Evolutionary conservation across 148 eudicot species (phyloP), one percentile per base, ranked within the genome.

Genomic region (Silene uniflora): DNA sequence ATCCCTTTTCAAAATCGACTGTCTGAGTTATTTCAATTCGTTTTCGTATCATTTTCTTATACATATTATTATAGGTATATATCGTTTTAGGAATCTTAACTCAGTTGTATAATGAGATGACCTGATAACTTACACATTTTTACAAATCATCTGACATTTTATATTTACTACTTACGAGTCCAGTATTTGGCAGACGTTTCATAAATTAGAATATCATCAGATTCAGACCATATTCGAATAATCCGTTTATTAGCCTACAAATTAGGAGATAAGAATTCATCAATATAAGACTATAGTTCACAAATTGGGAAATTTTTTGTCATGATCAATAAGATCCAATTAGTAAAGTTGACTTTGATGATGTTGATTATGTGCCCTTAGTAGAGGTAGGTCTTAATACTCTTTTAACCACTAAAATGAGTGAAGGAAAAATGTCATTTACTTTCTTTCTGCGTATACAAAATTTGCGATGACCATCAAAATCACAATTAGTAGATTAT

Each of bases 301-400:
- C 56, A 52, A 52, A 52, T 9, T 61, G 39, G 65, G 69, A 49
- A 11, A 18, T 17, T 24, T 74, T 74, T 63, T 49, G 60, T 23
- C 1, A 1, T 18, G 69, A 27, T 32, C 21, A 44, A 16, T 47
- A 23, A 75, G 0, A 25, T 64, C 25, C 46, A 75, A 64, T 64
- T 75, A 32, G 62, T n/a, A 5, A 6, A n/a, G 61, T 10, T 64
- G 77, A 75, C 71, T 75, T 75, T 75, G 62, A 75, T 18, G 17
- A 59, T 25, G 27, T 10, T 64, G 32, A 22, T 8, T 14, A 16
- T 52, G 56, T 52, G 14, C 17, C 55, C 4, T 21, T 14, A 18
- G 4, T 10, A 62, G 66, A 25, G 14, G 14, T 39, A 25, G 14
- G 14, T 39, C 25, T 61, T 21, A 21, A 14, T n/a, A 4, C 56